These are phyloP conservation scores for Metarhizium humberi DNA, from an alignment of 2,329 filamentous ascomycete genomes.

Conservation along the genomic window DNA sequence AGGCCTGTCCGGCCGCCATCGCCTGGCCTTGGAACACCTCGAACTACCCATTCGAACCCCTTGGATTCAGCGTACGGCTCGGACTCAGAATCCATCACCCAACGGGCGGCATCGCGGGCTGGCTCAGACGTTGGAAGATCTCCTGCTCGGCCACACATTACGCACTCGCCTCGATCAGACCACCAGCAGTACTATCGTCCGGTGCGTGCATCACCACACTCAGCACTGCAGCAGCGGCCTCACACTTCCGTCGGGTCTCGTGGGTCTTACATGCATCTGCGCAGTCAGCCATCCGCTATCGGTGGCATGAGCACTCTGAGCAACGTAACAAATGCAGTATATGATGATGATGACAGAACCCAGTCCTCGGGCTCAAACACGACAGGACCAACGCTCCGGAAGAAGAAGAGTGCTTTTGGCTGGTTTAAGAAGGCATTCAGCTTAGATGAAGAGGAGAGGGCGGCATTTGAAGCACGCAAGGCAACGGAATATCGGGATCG, in stretches of 20 bases:
- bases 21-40: slow-evolving; percentile 23
- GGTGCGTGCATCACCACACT: slow-evolving; percentile 53
- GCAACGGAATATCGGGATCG: slow-evolving; percentile 33
- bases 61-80: slow-evolving; percentile 41
- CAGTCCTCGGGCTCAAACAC: slow-evolving; percentile 18
- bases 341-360: slow-evolving; percentile 24
- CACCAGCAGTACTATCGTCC: slow-evolving; percentile 48
- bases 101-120: slow-evolving; percentile 22
- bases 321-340: slow-evolving; percentile 39
- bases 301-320: slow-evolving; percentile 49
- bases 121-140: slow-evolving; percentile 21
- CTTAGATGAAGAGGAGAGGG: slow-evolving; percentile 53
- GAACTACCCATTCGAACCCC: slow-evolving; percentile 16
- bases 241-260: slow-evolving; percentile 37
- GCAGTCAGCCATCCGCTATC: slow-evolving; percentile 43
- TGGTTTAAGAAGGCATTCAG: slow-evolving; percentile 62
- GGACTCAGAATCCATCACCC: slow-evolving; percentile 31
- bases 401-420: slow-evolving; percentile 58
- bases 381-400: slow-evolving; percentile 41
- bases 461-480: slow-evolving; percentile 48
- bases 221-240: slow-evolving; percentile 50
- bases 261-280: slow-evolving; percentile 27
- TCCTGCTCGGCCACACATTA: slow-evolving; percentile 13
- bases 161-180: slow-evolving; percentile 26
- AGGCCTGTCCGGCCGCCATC: slow-evolving; percentile 19